Conservation (phyloP, 257 asterid genomes). For the Galeopsis tetrahit region DNA sequence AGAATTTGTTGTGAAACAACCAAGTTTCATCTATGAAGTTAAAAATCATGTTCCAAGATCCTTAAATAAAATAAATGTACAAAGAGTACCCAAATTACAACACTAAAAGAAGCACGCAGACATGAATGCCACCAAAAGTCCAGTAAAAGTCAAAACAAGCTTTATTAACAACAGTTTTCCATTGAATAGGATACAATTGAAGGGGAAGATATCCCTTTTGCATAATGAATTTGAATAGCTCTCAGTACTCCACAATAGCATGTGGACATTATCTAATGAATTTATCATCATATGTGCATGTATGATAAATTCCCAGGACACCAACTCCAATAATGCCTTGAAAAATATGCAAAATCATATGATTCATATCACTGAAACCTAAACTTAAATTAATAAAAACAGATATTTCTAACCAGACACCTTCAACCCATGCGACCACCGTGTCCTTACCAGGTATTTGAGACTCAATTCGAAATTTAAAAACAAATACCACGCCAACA, state of each 20-base stretch:
- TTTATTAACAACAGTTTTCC: neutral
- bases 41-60: neutral
- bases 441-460: too few species aligned
- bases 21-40: neutral
- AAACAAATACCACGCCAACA: too few species aligned
- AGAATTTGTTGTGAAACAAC: neutral
- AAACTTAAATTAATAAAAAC: neutral
- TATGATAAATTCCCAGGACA: neutral
- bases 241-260: neutral
- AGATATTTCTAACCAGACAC: neutral
- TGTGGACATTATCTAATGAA: neutral
- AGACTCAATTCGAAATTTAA: too few species aligned
- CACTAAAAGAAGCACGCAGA: constrained; percentile 17
- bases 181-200: neutral
- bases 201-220: neutral
- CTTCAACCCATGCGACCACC: neutral
- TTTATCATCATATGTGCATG: neutral
- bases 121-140: constrained; percentile 1
- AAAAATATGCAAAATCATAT: neutral
- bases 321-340: constrained; percentile 17
- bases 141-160: neutral
- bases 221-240: constrained; percentile 18
- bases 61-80: neutral
- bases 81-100: constrained; percentile 13
- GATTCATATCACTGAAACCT: constrained; percentile 2